A percentile compares a stretch with the other conserved stretches of the same genome.
Conservation (phyloP, 2,329 filamentous ascomycete genomes). For the Fusarium miscanthi region DNA sequence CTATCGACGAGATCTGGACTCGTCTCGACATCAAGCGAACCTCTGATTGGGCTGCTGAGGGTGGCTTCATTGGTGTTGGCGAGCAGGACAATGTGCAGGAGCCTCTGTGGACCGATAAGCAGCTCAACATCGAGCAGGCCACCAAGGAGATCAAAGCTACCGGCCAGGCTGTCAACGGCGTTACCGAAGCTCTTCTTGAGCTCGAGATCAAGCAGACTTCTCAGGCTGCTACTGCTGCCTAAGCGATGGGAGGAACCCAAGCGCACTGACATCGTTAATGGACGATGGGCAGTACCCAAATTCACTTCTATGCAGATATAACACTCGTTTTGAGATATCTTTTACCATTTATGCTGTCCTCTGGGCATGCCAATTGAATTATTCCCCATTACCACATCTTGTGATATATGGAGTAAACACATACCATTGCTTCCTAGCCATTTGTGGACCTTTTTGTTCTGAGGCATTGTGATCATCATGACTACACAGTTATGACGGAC, state of each 20-base stretch:
- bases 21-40: conserved; percentile 92
- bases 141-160: conserved; percentile 69
- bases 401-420: conserved; percentile 15
- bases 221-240: conserved; percentile 47
- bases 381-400: conserved; percentile 5
- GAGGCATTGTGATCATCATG: not conserved
- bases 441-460: not conserved
- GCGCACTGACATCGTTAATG: conserved; percentile 4
- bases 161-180: conserved; percentile 50
- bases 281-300: conserved; percentile 20
- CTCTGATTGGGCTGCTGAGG: conserved; percentile 88
- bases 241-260: not conserved
- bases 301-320: conserved; percentile 37
- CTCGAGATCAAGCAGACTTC: conserved; percentile 57
- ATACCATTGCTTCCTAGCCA: not conserved
- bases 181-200: conserved; percentile 71
- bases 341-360: conserved; percentile 24
- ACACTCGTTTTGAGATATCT: conserved; percentile 34
- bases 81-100: conserved; percentile 70
- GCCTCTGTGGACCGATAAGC: conserved; percentile 92
- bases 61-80: conserved; percentile 95
- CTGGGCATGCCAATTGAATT: conserved; percentile 39
- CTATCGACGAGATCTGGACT: conserved; percentile 88
- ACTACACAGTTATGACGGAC: not conserved
- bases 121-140: conserved; percentile 80